A percentile compares a stretch with the other conserved stretches of the same genome.
Conservation (phyloP, 106 monocot genomes). For the Dendrobium catenatum region DNA sequence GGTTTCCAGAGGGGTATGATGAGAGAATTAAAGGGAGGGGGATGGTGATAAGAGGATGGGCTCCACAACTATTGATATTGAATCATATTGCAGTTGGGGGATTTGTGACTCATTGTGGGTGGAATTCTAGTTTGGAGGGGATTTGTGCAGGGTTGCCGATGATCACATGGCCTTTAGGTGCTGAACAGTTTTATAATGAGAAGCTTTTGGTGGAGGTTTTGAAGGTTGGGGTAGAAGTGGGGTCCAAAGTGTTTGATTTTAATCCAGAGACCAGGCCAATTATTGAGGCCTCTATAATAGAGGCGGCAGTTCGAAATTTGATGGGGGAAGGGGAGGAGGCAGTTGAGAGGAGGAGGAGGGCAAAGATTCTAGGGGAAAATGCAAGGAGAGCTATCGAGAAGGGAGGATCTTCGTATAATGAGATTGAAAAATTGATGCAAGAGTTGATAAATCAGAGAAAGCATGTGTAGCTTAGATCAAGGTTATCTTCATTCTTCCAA, state of each 20-base stretch:
- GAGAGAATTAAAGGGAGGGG: too few relatives aligned
- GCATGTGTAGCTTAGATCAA: too few relatives aligned
- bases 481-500: too few relatives aligned
- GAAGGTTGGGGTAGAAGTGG: constrained; percentile 22
- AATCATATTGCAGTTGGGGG: constrained; percentile 41
- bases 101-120: neutral
- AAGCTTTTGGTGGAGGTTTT: constrained; percentile 36
- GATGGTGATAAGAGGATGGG: too few relatives aligned
- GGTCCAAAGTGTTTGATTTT: neutral
- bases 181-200: constrained; percentile 45
- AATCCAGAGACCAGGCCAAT: constrained; percentile 3
- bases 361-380: neutral
- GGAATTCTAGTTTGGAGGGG: too few relatives aligned
- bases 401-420: too few relatives aligned
- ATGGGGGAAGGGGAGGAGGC: constrained; percentile 19
- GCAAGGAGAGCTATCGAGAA: too few relatives aligned
- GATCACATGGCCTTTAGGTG: constrained; percentile 30
- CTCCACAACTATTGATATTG: constrained; percentile 20
- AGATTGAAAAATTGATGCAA: too few relatives aligned
- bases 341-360: constrained; percentile 20
- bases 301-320: constrained; percentile 27
- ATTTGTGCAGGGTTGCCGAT: neutral
- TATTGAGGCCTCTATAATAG: constrained; percentile 18
- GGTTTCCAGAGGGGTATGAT: too few relatives aligned
- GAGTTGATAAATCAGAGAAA: too few relatives aligned